Base-by-base conservation (phyloP, 2,329 filamentous ascomycete genomes). In the Cladosporium velox region DNA sequence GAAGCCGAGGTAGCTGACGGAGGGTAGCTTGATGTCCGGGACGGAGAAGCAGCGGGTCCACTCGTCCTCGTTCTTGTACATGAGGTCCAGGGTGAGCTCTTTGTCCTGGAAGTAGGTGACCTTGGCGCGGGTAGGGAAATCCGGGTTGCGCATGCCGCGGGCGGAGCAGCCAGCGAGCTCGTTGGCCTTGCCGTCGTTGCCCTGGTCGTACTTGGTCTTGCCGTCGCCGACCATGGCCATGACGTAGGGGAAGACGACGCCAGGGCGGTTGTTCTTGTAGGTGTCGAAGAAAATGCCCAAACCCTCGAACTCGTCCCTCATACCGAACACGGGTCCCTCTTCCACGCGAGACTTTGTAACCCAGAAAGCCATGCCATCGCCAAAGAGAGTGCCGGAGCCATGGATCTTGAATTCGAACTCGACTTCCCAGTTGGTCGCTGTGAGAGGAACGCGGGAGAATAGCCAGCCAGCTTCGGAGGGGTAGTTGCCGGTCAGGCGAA, bases 191-290 rank as follows among this genome's bases (percentile, higher is more conserved):
- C 95, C 95, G 75, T 99, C 95, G 74, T 93, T 93, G 73, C 89
- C 88, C 82, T 97, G 93, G 83, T 98, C 93, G 81, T 99, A 99
- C 15, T 84, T 78, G 7, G 90, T 96, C 77, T 92, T 84, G 68
- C 95, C 94, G 78, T 99, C 95, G 67, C 95, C 95, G 72, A 93
- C 85, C 95, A 98, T 98, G 69, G 93, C 94, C 93, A 98, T 97
- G 74, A 99, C 90, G 77, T 97, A 97, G 60, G 95, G 95, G 81
- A 99, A 99, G 57, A 97, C 91, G 51, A 92, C 90, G 52, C 95
- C 95, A 0, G 95, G 94, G 15, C 95, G 89, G 83, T 97, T 97
- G 84, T 99, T 99, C 88, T 99, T 99, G 86, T 99, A 99, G 54
- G 95, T 99, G 78, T 99, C 95, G 81, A 99, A 87, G 83, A 97